A percentile compares a stretch with the other conserved stretches of the same genome.
Conservation (phyloP, 257 asterid genomes). For the Misopates orontium region DNA sequence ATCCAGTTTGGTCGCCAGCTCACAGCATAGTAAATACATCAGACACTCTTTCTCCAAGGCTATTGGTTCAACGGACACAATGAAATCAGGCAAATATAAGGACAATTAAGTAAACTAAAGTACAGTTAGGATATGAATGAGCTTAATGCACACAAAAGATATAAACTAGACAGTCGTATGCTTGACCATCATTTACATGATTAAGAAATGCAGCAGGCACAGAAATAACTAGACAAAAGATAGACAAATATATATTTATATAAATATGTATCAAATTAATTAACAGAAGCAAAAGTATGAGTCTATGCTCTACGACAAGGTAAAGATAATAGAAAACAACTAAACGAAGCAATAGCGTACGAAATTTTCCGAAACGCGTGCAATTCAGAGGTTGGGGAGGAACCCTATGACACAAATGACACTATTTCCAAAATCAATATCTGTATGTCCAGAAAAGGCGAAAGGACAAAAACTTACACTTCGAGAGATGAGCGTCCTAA, state of each 20-base stretch:
- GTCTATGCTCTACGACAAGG: background rate
- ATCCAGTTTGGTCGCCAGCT: background rate
- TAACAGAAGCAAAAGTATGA: background rate
- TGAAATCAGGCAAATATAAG: constrained; percentile 1
- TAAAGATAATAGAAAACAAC: too few relatives aligned
- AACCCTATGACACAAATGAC: background rate
- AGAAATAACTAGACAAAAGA: background rate
- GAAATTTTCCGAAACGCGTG: too few relatives aligned
- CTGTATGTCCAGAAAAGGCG: background rate
- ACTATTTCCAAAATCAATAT: constrained; percentile 6
- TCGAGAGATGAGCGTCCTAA: constrained; percentile 82
- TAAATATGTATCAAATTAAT: background rate
- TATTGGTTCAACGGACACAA: background rate
- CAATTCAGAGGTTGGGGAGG: too few relatives aligned
- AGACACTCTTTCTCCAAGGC: background rate
- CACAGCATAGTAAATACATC: constrained; percentile 14
- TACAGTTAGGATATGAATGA: constrained; percentile 1
- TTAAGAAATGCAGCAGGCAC: constrained; percentile 16
- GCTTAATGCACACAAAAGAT: constrained; percentile 11
- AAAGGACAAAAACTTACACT: constrained; percentile 58
- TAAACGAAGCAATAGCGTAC: too few relatives aligned
- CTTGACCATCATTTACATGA: constrained; percentile 3
- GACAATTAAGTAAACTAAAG: background rate
- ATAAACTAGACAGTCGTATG: background rate
- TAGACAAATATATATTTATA: constrained; percentile 1